Conservation (phyloP, 169 alveolate species). For the Prorocentrum cordatum region DNA sequence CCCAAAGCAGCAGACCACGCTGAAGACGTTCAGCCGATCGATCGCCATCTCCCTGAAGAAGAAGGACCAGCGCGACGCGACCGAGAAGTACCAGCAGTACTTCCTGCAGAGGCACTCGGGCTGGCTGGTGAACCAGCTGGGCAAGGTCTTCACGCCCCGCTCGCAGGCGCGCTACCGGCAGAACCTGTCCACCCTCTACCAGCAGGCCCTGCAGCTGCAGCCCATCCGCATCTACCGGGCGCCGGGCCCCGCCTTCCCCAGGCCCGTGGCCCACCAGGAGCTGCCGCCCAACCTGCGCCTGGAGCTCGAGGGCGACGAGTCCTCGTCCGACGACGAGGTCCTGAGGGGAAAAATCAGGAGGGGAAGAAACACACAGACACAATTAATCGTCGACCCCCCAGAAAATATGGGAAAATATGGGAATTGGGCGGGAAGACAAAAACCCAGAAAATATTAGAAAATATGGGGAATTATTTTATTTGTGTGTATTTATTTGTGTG, state of each 20-base stretch:
- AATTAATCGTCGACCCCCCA: too few relatives aligned
- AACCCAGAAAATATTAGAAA: too few relatives aligned
- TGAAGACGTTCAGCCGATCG: conserved; percentile 18
- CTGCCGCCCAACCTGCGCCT: conserved; percentile 30
- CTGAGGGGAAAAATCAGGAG: too few relatives aligned
- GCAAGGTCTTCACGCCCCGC: conserved; percentile 42
- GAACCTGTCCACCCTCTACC: conserved; percentile 14
- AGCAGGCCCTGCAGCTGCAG: background rate
- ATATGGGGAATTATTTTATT: too few relatives aligned
- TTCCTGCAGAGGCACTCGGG: conserved; percentile 47
- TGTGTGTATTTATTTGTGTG: too few relatives aligned
- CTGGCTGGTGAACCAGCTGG: conserved; percentile 38
- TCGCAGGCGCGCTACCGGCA: conserved; percentile 35
- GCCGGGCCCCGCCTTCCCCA: conserved; percentile 37
- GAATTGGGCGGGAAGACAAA: too few relatives aligned
- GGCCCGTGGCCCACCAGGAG: conserved; percentile 45
- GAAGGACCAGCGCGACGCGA: background rate
- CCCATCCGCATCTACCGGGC: conserved; percentile 34
- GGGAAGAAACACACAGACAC: too few relatives aligned
- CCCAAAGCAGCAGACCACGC: conserved; percentile 35
- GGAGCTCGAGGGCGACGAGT: too few relatives aligned
- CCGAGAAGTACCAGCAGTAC: conserved; percentile 41
- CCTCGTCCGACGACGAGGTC: too few relatives aligned
- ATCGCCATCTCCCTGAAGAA: conserved; percentile 19
- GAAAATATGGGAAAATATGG: too few relatives aligned